These are phyloP conservation scores for Rhizophlyctis rosea DNA, from an alignment of 192 early-diverging fungal species.

Conservation along the genomic window DNA sequence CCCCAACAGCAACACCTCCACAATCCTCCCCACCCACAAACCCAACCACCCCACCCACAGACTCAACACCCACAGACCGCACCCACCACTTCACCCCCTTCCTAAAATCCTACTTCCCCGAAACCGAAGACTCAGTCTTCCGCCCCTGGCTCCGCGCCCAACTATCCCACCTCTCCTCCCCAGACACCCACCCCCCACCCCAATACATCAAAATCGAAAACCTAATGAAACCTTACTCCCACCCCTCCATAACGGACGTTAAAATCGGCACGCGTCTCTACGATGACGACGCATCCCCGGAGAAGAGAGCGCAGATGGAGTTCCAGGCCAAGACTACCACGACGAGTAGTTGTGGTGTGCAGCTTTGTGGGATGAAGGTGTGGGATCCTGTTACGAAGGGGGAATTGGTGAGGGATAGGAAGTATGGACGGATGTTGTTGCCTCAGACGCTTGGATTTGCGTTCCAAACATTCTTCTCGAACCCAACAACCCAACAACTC, in stretches of 20 bases:
- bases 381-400: slow-evolving; percentile 29
- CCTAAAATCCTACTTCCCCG: no score
- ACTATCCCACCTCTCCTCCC: not conserved
- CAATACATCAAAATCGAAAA: slow-evolving; percentile 89
- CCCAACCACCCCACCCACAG: no score
- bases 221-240: slow-evolving; percentile 59
- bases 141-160: no score
- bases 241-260: slow-evolving; percentile 80
- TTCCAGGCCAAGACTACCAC: slow-evolving; percentile 67
- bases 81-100: no score
- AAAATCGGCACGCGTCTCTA: slow-evolving; percentile 82
- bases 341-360: slow-evolving; percentile 58
- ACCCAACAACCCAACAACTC: slow-evolving; percentile 12
- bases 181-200: slow-evolving; percentile 44
- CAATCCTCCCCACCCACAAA: no score
- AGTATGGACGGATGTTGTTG: slow-evolving; percentile 54
- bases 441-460: slow-evolving; percentile 52
- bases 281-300: slow-evolving; percentile 66
- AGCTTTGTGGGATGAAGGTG: slow-evolving; percentile 73
- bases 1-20: no score
- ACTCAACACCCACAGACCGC: no score
- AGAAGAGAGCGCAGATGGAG: slow-evolving; percentile 68
- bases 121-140: no score
- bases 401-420: slow-evolving; percentile 44
- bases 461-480: slow-evolving; percentile 59